Conservation (phyloP, 768 basidiomycete genomes). For the Boletellus ananiceps region DNA sequence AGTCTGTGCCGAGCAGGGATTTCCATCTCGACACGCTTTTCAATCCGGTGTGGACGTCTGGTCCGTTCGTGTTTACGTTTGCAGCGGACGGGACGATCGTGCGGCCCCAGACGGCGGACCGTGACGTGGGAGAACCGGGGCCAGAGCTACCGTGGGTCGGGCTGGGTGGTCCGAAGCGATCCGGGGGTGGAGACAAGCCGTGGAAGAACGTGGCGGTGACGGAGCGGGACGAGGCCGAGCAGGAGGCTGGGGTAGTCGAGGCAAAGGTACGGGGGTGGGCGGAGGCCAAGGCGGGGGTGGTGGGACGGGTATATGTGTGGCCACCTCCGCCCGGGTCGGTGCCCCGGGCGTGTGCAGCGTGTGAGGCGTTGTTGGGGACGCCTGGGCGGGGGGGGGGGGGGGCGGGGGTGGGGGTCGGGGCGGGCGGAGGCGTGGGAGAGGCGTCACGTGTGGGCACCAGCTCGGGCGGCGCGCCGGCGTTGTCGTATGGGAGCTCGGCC, state of each 20-base stretch:
- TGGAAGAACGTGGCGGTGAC: constrained; percentile 30
- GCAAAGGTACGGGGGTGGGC: neutral
- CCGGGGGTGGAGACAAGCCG: constrained; percentile 10
- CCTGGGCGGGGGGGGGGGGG: neutral
- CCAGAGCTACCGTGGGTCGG: no score
- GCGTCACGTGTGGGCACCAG: no score
- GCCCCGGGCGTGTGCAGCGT: constrained; percentile 2
- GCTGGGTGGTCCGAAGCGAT: no score
- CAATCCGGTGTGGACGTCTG: constrained; percentile 34
- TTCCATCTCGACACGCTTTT: constrained; percentile 49
- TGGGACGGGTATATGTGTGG: constrained; percentile 20
- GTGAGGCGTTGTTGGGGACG: neutral
- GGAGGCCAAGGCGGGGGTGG: neutral
- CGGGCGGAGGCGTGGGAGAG: neutral
- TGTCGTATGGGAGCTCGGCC: constrained; percentile 12
- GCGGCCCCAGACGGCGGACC: neutral
- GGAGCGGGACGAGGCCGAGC: constrained; percentile 25
- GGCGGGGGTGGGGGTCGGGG: neutral
- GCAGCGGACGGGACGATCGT: constrained; percentile 18
- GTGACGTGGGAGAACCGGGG: no score
- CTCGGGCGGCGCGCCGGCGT: neutral
- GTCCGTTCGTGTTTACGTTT: constrained; percentile 22
- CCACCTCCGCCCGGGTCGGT: constrained; percentile 14
- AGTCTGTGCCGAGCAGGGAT: constrained; percentile 28
- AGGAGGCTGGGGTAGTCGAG: neutral